These are phyloP conservation scores for Boletales sp. DNA, from an alignment of 768 basidiomycete genomes.

Conservation along the genomic window DNA sequence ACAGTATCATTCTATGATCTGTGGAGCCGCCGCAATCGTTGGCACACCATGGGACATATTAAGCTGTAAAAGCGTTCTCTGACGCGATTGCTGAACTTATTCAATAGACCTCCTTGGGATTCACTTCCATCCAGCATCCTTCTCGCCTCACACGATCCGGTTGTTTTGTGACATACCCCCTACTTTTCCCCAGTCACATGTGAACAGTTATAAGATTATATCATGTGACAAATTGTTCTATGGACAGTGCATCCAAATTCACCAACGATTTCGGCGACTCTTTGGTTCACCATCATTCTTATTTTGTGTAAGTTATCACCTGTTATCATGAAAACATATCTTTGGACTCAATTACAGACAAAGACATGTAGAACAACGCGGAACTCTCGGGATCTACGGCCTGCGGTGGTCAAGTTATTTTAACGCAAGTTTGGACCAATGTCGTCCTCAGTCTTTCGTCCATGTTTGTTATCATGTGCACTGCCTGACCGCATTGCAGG, in stretches of 20 bases:
- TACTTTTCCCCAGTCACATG: no score
- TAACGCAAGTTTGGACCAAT: neutral
- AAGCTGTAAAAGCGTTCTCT: no score
- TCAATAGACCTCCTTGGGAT: no score
- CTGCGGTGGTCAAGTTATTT: neutral
- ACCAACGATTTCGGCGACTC: neutral
- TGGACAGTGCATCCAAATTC: neutral
- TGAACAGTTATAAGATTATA: neutral
- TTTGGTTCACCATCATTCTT: no score
- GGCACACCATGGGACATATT: no score
- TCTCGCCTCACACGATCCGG: no score
- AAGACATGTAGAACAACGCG: neutral
- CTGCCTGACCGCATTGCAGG: constrained; percentile 47
- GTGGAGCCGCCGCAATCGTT: no score
- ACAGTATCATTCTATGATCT: no score
- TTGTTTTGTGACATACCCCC: no score
- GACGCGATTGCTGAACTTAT: no score
- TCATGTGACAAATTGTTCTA: neutral
- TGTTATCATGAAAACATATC: neutral
- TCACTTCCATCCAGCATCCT: no score
- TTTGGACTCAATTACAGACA: neutral
- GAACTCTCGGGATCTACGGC: neutral
- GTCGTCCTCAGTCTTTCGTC: neutral
- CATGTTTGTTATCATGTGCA: constrained; percentile 42
- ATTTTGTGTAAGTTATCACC: neutral